Evolutionary conservation across 2,329 filamentous ascomycete genomes (phyloP).

Genomic region (Thelonectria discophora): DNA sequence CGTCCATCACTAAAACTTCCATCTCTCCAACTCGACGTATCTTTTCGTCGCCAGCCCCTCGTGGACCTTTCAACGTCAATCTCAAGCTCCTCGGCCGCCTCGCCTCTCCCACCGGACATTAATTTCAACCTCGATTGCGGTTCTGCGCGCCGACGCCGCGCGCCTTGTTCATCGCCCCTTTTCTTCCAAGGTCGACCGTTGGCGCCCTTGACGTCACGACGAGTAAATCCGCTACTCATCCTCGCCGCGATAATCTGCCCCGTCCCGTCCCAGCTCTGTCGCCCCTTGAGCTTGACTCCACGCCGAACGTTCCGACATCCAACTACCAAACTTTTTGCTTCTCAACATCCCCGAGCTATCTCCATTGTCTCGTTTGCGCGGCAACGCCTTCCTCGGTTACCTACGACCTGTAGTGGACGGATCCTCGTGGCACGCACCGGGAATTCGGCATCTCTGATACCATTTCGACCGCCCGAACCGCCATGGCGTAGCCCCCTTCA

Average conservation of each 20-base stretch:
- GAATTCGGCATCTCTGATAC: conserved; percentile 33
- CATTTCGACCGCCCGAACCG: conserved; percentile 26
- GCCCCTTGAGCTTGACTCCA: conserved; percentile 32
- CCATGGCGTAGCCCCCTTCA: conserved; percentile 40
- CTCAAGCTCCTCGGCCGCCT: conserved; percentile 2
- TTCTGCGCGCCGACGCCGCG: conserved; percentile 7
- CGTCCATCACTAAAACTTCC: conserved; percentile 20
- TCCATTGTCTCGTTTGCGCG: conserved; percentile 11
- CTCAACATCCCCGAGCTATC: conserved; percentile 11
- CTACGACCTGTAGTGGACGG: conserved; percentile 21
- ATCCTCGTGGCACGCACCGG: conserved; percentile 30
- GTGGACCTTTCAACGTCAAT: conserved; percentile 3
- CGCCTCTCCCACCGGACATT: neutral
- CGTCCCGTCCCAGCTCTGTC: conserved; percentile 4
- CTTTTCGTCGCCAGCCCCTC: conserved; percentile 17
- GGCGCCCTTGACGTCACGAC: conserved; percentile 40
- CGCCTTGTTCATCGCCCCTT: conserved; percentile 8
- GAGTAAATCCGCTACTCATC: conserved; percentile 9
- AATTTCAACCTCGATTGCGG: conserved; percentile 1
- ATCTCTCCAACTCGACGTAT: conserved; percentile 25
- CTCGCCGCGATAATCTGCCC: conserved; percentile 21
- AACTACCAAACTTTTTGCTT: conserved; percentile 5
- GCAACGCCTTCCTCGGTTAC: conserved; percentile 12
- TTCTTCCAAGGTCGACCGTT: conserved; percentile 4
- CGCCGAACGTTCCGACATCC: conserved; percentile 26